Evolutionary conservation across 108 stramenopile genomes (phyloP).

Genomic region (Nitzschia sp.): DNA sequence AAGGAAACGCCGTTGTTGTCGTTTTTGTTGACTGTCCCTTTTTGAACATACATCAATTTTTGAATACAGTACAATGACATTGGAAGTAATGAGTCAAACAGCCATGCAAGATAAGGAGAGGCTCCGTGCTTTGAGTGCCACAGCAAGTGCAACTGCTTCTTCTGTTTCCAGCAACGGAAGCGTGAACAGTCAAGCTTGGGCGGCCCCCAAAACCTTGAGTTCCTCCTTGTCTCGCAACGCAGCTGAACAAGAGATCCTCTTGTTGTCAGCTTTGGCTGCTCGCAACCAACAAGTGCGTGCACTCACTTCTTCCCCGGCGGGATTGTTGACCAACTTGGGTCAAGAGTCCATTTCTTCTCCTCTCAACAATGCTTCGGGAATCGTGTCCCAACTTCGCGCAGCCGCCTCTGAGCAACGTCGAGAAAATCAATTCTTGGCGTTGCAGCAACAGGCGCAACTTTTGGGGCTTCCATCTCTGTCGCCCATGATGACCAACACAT

Average conservation of each 20-base stretch:
- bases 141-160: neutral
- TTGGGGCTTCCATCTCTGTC: neutral
- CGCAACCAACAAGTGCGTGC: neutral
- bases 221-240: neutral
- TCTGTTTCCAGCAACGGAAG: neutral
- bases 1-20: too few species aligned
- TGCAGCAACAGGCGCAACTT: conserved; percentile 3
- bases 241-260: neutral
- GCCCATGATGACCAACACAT: neutral
- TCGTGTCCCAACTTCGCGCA: conserved; percentile 9
- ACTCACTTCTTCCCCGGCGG: neutral
- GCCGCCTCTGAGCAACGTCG: neutral
- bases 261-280: neutral
- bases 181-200: neutral
- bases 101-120: conserved; percentile 7
- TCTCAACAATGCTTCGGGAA: conserved; percentile 7
- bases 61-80: conserved; percentile 1
- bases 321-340: neutral
- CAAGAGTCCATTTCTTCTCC: conserved; percentile 2
- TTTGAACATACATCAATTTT: too few species aligned
- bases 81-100: conserved; percentile 14
- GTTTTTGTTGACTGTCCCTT: too few species aligned
- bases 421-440: neutral
- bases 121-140: neutral
- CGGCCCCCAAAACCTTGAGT: neutral